A percentile compares a stretch with the other conserved stretches of the same genome.
phyloP scores from a whole-genome alignment of 495 filamentous ascomycete genomes.

The Aspergillus funiculosus region DNA sequence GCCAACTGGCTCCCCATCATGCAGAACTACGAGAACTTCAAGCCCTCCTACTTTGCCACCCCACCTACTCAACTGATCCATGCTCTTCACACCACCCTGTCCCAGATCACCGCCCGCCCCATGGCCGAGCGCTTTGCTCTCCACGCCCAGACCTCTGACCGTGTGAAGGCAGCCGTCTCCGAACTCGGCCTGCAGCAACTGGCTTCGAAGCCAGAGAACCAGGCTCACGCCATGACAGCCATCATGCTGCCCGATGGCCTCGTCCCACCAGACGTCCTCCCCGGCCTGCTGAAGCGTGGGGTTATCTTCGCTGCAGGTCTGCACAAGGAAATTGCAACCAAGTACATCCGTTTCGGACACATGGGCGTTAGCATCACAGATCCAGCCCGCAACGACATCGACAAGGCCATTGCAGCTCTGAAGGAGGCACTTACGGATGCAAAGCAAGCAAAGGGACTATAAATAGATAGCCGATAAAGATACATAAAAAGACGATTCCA shows the following conservation, averaged over 20 bases:
- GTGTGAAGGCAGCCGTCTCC: constrained; percentile 72
- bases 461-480: no score
- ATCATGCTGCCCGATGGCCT: constrained; percentile 88
- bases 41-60: constrained; percentile 96
- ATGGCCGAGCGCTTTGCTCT: constrained; percentile 72
- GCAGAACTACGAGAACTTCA: constrained; percentile 97
- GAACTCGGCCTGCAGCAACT: constrained; percentile 83
- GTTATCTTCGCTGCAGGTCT: constrained; percentile 93
- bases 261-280: constrained; percentile 71
- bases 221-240: constrained; percentile 96
- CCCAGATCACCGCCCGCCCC: constrained; percentile 72
- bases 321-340: constrained; percentile 75
- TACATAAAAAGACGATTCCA: no score
- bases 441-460: constrained; percentile 45
- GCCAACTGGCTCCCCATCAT: constrained; percentile 98
- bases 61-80: constrained; percentile 91
- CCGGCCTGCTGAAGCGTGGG: constrained; percentile 79
- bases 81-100: constrained; percentile 89
- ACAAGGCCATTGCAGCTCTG: constrained; percentile 72
- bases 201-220: constrained; percentile 75
- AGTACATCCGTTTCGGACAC: constrained; percentile 77
- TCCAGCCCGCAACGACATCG: constrained; percentile 58
- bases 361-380: constrained; percentile 87
- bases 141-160: constrained; percentile 69
- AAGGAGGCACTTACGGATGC: constrained; percentile 68